Conservation (phyloP, 2,329 filamentous ascomycete genomes). For the Fusarium miscanthi region DNA sequence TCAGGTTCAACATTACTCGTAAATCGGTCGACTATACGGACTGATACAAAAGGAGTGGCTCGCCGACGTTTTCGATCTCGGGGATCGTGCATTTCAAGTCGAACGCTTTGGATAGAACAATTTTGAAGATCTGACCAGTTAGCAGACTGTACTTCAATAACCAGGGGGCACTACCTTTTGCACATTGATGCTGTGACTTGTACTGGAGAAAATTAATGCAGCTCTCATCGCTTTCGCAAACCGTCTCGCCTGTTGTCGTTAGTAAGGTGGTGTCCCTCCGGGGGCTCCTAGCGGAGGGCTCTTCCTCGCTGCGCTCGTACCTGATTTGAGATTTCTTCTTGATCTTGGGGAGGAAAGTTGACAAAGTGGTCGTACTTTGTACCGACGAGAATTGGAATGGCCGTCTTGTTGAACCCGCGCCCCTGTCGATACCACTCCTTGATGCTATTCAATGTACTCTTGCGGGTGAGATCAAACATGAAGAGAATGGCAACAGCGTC, state of each 20-base stretch:
- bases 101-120: constrained; percentile 97
- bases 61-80: constrained; percentile 97
- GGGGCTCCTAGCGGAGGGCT: constrained; percentile 1
- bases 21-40: constrained; percentile 54
- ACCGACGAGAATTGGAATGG: constrained; percentile 96
- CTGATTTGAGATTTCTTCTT: constrained; percentile 98
- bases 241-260: constrained; percentile 76
- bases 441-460: constrained; percentile 98
- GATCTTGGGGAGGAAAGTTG: constrained; percentile 96
- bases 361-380: constrained; percentile 99
- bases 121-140: constrained; percentile 90
- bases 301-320: constrained; percentile 57
- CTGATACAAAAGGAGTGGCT: constrained; percentile 93
- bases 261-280: constrained; percentile 7
- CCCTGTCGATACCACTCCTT: constrained; percentile 99
- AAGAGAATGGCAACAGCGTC: constrained; percentile 98
- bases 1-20: constrained; percentile 41
- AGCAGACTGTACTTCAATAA: not conserved
- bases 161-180: constrained; percentile 76
- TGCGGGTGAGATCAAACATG: constrained; percentile 99
- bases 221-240: constrained; percentile 99
- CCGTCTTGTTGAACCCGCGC: constrained; percentile 98
- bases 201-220: constrained; percentile 97
- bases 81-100: constrained; percentile 99
- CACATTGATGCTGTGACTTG: constrained; percentile 98